phyloP scores from a whole-genome alignment of 768 basidiomycete species.

The Galerina marginata region DNA sequence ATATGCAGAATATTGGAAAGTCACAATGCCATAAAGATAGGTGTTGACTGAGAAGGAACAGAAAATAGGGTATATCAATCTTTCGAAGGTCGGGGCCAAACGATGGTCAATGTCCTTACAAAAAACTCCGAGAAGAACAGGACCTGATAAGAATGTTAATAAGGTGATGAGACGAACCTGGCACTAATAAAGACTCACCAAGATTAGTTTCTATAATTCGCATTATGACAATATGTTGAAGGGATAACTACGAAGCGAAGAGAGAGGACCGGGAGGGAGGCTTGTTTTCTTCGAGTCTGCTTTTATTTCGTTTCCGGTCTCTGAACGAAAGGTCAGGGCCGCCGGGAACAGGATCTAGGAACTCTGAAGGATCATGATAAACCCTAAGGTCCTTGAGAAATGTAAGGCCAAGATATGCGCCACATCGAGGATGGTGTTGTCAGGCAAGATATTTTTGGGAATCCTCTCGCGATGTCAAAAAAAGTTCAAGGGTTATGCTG shows the following conservation, averaged over 20 bases:
- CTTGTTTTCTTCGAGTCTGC: neutral
- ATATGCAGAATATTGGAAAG: constrained; percentile 25
- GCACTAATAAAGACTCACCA: neutral
- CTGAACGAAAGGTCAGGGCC: too few relatives aligned
- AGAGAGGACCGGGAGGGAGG: neutral
- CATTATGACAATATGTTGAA: neutral
- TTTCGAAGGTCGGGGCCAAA: neutral
- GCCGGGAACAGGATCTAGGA: too few relatives aligned
- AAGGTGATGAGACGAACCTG: neutral
- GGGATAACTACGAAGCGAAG: neutral
- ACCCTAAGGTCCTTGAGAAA: too few relatives aligned
- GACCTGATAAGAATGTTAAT: neutral
- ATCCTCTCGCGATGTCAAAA: neutral
- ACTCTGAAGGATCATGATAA: too few relatives aligned
- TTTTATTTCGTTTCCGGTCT: too few relatives aligned
- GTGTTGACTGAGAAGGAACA: constrained; percentile 22
- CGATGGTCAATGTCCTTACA: neutral
- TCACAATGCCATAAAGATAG: constrained; percentile 28
- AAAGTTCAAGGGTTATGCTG: neutral
- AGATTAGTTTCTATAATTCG: constrained; percentile 2
- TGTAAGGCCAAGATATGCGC: neutral
- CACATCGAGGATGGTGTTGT: neutral
- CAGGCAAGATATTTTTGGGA: neutral
- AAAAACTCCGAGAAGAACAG: constrained; percentile 6
- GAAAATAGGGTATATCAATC: too few relatives aligned